Base-by-base conservation (phyloP, 805 yeast genomes). In the Metschnikowia aberdeeniae region DNA sequence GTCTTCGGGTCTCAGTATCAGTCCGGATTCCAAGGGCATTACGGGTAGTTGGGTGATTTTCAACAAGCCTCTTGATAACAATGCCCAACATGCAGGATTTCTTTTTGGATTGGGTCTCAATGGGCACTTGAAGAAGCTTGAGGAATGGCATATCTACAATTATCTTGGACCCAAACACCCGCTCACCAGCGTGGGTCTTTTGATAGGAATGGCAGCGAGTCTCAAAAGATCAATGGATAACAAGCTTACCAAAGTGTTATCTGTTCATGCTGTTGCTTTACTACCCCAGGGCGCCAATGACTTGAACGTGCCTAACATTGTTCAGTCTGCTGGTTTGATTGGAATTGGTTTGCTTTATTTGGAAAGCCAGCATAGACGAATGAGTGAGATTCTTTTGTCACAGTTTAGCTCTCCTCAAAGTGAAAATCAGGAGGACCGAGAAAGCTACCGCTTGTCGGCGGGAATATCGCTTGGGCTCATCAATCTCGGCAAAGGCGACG, bases 131-230 rank as follows among this genome's bases (percentile, higher is more conserved):
- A 81, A 77, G 45, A 73, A 75, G 34, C 66, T 93, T 22, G 98
- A 92, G 57, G 97, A 93, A 62, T 93, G 98, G 97, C 97, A 90
- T 60, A 86, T 92, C 27, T 93, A 89, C 62, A 90, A 92, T 58
- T 89, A 89, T 54, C 67, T 93, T 43, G 95, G 96, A 0, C 95
- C 96, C 0, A 90, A 93, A 53, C 89, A 87, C 56, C 78, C 84
- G 3, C 77, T 77, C 34, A 87, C 96, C 0, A 87, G 96, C 61
- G 82, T 89, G 30, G 98, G 97, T 0, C 70, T 93, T 36, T 67
- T 93, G 30, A 65, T 93, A 13, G 99, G 99, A 1, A 84, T 92
- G 88, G 81, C 97, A 14, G 97, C 97, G 0, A 87, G 97, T 63
- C 69, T 82, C 47, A 73, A 73, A 53, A 90, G 97, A 2, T 72